A percentile compares a stretch with the other conserved stretches of the same genome.
Evolutionary conservation across 1,139 yeast species (phyloP).

Genomic region (Taphrina betulina): DNA sequence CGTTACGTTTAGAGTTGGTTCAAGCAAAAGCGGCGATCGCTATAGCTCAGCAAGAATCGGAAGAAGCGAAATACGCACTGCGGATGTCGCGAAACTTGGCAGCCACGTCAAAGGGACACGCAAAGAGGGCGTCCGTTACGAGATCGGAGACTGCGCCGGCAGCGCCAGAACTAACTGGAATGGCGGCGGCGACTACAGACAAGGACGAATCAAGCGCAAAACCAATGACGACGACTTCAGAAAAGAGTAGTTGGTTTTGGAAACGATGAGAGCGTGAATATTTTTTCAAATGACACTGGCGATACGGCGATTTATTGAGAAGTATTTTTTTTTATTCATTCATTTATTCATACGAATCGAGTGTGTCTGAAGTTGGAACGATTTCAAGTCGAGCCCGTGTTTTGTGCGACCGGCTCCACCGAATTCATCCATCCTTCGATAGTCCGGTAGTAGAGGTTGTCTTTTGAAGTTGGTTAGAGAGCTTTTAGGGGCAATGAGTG

Average conservation of each 20-base stretch:
- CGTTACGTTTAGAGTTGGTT: constrained; percentile 28
- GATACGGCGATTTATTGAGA: background rate
- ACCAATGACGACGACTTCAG: background rate
- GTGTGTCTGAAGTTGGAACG: no score
- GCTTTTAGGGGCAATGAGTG: no score
- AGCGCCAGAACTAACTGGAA: background rate
- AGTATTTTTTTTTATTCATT: background rate
- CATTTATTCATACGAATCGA: no score
- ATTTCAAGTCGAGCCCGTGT: no score
- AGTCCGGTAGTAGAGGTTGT: no score
- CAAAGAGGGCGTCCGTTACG: constrained; percentile 3
- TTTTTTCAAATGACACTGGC: constrained; percentile 18
- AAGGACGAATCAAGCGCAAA: background rate
- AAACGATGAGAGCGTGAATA: background rate
- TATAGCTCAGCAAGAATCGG: constrained; percentile 31
- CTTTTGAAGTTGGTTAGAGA: no score
- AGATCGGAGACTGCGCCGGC: constrained; percentile 17
- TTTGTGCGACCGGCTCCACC: no score
- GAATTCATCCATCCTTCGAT: no score
- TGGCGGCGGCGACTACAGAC: background rate
- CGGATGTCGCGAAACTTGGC: constrained; percentile 15
- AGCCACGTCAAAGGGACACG: background rate
- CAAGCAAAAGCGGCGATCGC: constrained; percentile 29
- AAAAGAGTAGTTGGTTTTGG: constrained; percentile 10
- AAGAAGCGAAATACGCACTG: constrained; percentile 29